phyloP scores from a whole-genome alignment of 2,329 filamentous ascomycete genomes.

The Nemania sp. region DNA sequence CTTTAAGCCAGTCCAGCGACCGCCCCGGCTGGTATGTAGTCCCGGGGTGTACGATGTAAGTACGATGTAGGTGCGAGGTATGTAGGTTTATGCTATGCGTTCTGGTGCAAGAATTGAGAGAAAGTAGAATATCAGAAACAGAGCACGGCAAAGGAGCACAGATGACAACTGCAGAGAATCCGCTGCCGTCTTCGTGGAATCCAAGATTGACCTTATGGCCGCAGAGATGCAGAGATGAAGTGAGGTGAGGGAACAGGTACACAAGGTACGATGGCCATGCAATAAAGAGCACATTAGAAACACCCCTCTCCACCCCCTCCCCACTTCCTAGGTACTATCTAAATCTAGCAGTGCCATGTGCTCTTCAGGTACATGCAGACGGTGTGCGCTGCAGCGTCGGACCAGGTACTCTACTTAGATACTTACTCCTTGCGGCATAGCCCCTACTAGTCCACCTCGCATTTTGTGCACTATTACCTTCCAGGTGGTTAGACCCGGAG shows the following conservation, averaged over 20 bases:
- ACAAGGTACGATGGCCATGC: not conserved
- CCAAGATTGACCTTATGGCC: too few species aligned
- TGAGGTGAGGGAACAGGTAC: not conserved
- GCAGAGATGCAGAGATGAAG: not conserved
- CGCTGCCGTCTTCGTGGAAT: not conserved
- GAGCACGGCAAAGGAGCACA: too few species aligned
- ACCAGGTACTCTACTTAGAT: constrained; percentile 9
- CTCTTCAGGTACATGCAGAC: constrained; percentile 23
- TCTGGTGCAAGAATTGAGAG: too few species aligned
- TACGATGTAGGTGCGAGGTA: too few species aligned
- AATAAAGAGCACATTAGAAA: constrained; percentile 5
- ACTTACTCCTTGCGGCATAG: constrained; percentile 24
- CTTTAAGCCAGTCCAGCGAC: too few species aligned
- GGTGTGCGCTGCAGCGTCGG: constrained; percentile 14
- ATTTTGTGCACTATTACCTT: constrained; percentile 15
- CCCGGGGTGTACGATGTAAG: too few species aligned
- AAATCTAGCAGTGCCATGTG: constrained; percentile 25
- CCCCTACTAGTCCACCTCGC: constrained; percentile 10
- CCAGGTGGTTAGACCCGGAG: constrained; percentile 16
- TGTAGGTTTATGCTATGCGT: too few species aligned
- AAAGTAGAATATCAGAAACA: too few species aligned
- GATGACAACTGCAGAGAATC: too few species aligned
- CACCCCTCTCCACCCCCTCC: constrained; percentile 7
- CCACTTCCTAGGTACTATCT: constrained; percentile 17
- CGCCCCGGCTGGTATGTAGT: too few species aligned